A percentile compares a stretch with the other conserved stretches of the same genome.
These are phyloP conservation scores for Phaeolepiota aurea DNA, from an alignment of 768 basidiomycete genomes.

Conservation along the genomic window DNA sequence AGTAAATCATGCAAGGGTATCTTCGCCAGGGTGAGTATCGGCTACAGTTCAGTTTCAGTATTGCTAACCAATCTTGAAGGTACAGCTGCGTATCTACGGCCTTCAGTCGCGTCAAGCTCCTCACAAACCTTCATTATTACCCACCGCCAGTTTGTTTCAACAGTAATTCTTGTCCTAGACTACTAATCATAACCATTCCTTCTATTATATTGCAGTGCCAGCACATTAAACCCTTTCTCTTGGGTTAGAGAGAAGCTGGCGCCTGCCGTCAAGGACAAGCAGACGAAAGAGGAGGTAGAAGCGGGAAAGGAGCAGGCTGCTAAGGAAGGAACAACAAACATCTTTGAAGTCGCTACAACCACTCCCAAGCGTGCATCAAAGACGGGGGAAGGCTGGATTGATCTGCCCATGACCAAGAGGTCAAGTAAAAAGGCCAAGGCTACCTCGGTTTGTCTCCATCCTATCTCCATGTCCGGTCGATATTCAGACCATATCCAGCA, in stretches of 20 bases:
- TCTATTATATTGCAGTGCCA: constrained; percentile 19
- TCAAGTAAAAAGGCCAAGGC: neutral
- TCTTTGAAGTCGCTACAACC: constrained; percentile 38
- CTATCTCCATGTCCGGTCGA: neutral
- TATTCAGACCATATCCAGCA: constrained; percentile 40
- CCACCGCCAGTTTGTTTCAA: constrained; percentile 7
- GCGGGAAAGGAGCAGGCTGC: constrained; percentile 35
- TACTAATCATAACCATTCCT: neutral
- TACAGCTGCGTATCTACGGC: too few relatives aligned
- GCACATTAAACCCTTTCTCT: constrained; percentile 47
- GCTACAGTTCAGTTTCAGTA: too few relatives aligned
- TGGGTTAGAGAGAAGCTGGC: constrained; percentile 59
- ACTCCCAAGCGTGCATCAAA: constrained; percentile 1
- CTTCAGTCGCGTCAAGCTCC: too few relatives aligned
- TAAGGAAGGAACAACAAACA: constrained; percentile 33
- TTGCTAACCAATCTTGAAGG: too few relatives aligned
- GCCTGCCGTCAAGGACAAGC: constrained; percentile 36
- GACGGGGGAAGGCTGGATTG: neutral
- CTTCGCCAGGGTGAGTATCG: neutral
- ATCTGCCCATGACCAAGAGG: neutral
- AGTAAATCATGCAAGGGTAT: neutral
- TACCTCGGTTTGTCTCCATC: neutral
- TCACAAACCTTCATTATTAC: neutral
- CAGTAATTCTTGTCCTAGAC: neutral
- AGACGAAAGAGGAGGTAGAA: constrained; percentile 34